Base-by-base conservation (phyloP, 208 protist species). In the Trypanosoma scelopori region DNA sequence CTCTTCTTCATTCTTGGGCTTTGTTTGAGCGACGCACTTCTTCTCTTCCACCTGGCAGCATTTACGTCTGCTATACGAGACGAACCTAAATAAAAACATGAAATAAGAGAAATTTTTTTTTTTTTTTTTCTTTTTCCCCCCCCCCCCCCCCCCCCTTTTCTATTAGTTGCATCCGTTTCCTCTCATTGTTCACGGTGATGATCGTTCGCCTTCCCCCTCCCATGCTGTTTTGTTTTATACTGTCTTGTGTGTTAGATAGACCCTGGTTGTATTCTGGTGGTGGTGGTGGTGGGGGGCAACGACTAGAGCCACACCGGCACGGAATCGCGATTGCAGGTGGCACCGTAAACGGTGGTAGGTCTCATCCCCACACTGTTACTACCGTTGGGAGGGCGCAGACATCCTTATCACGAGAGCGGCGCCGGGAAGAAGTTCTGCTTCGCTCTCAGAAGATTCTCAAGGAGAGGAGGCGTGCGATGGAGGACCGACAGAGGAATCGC, bases 391-490 rank as follows among this genome's bases (percentile, higher is more conserved):
- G n/a, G 15, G 37, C 30, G 6, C 6, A 37, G 32, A 30, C 18
- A 18, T n/a, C 6, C 35, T 16, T 13, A 25, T 66, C 49, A 15
- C 53, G 46, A 18, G 22, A 59, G 27, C 3, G 18, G n/a, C 64
- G 52, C 32, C 20, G 43, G 55, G 12, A 49, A 27, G 30, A 57
- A 7, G 52, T 59, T 50, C 37, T 41, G 3, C 28, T 50, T 20
- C 52, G 64, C 39, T 50, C 51, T 7, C 50, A 69, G 32, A 42
- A 18, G 46, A 4, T 69, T 43, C 35, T 37, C 28, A 41, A 69
- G 22, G n/a, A 69, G 27, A 60, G 55, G 16, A 9, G 25, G 6
- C n/a, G 30, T 30, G 43, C 20, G 2, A 18, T 61, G 39, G 52
- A 60, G 27, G 25, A 69, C 22, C 55, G 27, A 52, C 51, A 61